Evolutionary conservation across 257 asterid genomes (phyloP).

Genomic region (Leonotis leonurus): DNA sequence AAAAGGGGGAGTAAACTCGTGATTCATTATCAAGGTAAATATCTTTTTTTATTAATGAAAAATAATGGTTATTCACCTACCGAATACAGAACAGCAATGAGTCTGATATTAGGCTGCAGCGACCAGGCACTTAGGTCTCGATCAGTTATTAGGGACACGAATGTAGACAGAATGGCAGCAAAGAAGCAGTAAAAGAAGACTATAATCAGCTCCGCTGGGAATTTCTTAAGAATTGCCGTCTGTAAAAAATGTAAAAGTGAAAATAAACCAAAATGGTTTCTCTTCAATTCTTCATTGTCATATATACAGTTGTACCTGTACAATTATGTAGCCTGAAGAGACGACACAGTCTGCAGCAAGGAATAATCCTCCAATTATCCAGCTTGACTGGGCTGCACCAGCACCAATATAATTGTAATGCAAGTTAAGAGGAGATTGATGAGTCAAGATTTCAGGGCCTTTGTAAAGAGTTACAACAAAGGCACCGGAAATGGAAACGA

Average conservation of each 20-base stretch:
- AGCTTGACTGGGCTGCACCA: conserved; percentile 34
- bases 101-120: conserved; percentile 59
- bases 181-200: conserved; percentile 90
- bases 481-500: conserved; percentile 77
- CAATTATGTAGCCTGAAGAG: conserved; percentile 58
- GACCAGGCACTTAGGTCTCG: conserved; percentile 59
- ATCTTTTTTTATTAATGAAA: background rate
- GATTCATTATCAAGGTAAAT: no score
- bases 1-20: background rate
- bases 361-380: conserved; percentile 63
- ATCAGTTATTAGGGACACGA: conserved; percentile 50
- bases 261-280: background rate
- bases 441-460: conserved; percentile 53
- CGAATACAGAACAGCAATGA: conserved; percentile 69
- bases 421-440: conserved; percentile 27
- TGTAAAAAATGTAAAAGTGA: conserved; percentile 23
- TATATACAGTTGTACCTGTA: conserved; percentile 41
- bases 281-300: background rate
- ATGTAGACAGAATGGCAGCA: conserved; percentile 63
- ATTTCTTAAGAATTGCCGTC: conserved; percentile 62
- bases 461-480: conserved; percentile 66
- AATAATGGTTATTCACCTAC: conserved; percentile 30
- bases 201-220: conserved; percentile 74
- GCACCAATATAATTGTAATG: conserved; percentile 10
- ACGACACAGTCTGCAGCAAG: conserved; percentile 59